Evolutionary conservation across 352 stramenopile species (phyloP).

Genomic region (Pythium coloratum): DNA sequence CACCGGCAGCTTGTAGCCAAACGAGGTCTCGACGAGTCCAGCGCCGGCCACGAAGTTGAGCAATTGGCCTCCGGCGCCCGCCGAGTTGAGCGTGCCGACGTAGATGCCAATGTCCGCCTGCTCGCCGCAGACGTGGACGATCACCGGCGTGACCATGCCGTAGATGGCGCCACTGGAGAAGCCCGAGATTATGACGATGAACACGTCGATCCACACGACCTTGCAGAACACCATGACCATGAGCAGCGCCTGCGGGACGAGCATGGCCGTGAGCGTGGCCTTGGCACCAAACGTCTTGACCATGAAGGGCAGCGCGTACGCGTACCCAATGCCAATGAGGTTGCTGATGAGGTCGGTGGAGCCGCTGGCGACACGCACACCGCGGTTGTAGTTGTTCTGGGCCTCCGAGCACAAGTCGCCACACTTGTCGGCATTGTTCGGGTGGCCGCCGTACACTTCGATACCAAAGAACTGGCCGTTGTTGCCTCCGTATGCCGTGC

Average conservation of each 20-base stretch:
- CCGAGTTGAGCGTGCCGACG: constrained; percentile 32
- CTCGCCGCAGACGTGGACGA: constrained; percentile 33
- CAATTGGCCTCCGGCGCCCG: constrained; percentile 27
- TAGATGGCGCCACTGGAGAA: constrained; percentile 46
- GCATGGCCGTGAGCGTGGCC: constrained; percentile 27
- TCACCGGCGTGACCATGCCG: constrained; percentile 27
- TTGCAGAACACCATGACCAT: constrained; percentile 45
- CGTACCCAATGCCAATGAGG: constrained; percentile 37
- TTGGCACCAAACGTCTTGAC: constrained; percentile 37
- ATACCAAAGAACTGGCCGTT: constrained; percentile 56
- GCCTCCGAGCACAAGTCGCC: constrained; percentile 33
- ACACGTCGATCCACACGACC: constrained; percentile 35
- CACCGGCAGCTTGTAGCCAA: constrained; percentile 32
- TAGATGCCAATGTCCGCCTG: constrained; percentile 22
- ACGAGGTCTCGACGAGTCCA: constrained; percentile 25
- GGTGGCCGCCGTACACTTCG: constrained; percentile 32
- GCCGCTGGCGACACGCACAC: constrained; percentile 43
- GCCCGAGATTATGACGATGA: constrained; percentile 38
- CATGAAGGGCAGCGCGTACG: constrained; percentile 37
- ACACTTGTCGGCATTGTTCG: constrained; percentile 29
- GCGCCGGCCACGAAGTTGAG: constrained; percentile 28
- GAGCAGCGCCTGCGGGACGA: constrained; percentile 45
- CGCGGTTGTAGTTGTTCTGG: constrained; percentile 45
- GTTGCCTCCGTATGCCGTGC: constrained; percentile 49
- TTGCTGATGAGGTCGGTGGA: constrained; percentile 33